Evolutionary conservation across 371 early-diverging fungal genomes (phyloP), one percentile per base, ranked within the genome.

Genomic region (Apophysomyces elegans): DNA sequence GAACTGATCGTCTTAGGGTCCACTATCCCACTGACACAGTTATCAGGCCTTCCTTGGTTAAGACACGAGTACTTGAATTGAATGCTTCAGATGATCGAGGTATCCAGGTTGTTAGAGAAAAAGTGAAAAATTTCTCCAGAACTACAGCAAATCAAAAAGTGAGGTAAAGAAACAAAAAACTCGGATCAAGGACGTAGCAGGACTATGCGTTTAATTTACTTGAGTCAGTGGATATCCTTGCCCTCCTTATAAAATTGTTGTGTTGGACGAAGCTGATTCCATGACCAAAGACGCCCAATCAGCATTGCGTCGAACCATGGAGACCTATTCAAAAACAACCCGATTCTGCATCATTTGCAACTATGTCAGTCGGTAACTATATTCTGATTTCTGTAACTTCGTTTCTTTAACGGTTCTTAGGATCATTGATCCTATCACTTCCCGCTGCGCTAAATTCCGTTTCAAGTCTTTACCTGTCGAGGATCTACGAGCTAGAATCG

Each of bases 41-140:
- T 21, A 50, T 32, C 11, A 91, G 96, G 21, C 94, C 93, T 9
- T 91, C 90, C 58, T 71, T 91, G 36, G 76, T 88, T 56, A 89
- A 88, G 64, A 77, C 86, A 16, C 87, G 97, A 50, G 92, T 99
- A 4, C 85, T 99, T 18, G 99, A 99, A 79, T 81, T 99, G 43
- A 99, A 99, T 79, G 99, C 99, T 1, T 96, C 97, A 1, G 99
- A 99, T 75, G 99, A 99, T 79, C 90, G 99, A 63, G 99, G 99
- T 56, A 99, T 99, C 54, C 84, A 91, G 36, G 91, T 98, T 11
- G 90, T 99, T 39, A 86, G 99, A 62, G 94, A 95, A 56, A 98
- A 95, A 73, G 92, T 99, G 59, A 99, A 99, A 77, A 90, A 92
- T 66, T 99, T 99, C 91, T 98, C 99, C 6, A 81, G 92, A 26